Evolutionary conservation across 352 stramenopile genomes (phyloP), one percentile per base, ranked within the genome.

Genomic region (Phytophthora ohioensis): DNA sequence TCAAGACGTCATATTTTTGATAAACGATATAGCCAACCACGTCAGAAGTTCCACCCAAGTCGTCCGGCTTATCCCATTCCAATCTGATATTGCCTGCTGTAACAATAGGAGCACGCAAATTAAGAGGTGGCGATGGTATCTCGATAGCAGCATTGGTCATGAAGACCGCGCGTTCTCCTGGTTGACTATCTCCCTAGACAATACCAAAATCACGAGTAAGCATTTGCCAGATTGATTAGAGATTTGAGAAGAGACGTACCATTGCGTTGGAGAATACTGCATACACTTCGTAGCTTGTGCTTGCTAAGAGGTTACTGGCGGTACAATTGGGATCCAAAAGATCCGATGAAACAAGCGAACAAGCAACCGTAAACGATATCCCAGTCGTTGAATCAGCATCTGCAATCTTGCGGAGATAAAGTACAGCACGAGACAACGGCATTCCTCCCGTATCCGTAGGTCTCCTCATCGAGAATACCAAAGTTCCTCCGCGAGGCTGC

Each of bases 71-170:
- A 27, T 85, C 79, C 86, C 86, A 93, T 49, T 62, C 32, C 8
- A 93, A 65, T 15, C 76, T 55, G 8, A 93, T 79, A 30, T 86
- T 90, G 5, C 83, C 83, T 12, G 77, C 81, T 0, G 86, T 90
- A 42, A 88, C 43, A 9, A 17, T 62, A 9, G 60, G 21, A 11
- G 77, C 65, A 0, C 46, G 56, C 15, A 91, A 84, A 39, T 81
- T 84, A 0, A 69, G 36, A 27, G 84, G 84, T 8, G 69, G 2
- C 1, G 80, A 88, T 39, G 84, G 84, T 3, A 91, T 62, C 9
- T 71, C 64, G 7, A 90, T 49, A 5, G 38, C 59, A 6, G 67
- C 27, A 12, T 8, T 70, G 1, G 80, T 91, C 17, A 43, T 43
- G 17, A 76, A 75, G 1, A 76, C 12, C 3, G 55, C 38, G 34